Evolutionary conservation across 306 rosid species (phyloP).

Genomic region (Abrus pulchellus): DNA sequence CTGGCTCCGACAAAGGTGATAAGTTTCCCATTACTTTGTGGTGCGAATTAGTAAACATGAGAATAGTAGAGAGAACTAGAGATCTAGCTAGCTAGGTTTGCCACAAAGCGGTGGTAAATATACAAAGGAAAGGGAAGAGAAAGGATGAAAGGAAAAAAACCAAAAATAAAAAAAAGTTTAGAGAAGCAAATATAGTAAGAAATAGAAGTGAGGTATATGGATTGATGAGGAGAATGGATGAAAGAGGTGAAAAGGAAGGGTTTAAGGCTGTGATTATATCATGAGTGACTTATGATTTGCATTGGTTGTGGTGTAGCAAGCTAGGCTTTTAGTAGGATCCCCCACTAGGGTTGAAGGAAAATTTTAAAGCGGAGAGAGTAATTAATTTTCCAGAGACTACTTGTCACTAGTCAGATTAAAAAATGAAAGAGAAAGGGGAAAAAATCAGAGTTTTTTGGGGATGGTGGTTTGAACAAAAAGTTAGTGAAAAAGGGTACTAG

Average conservation of each 20-base stretch:
- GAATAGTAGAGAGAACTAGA: constrained; percentile 29
- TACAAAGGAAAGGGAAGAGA: background rate
- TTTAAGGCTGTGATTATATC: constrained; percentile 60
- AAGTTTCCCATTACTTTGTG: constrained; percentile 49
- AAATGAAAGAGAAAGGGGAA: constrained; percentile 52
- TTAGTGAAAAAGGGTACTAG: constrained; percentile 67
- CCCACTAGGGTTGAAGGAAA: constrained; percentile 60
- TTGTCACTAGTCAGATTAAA: constrained; percentile 48
- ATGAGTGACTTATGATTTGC: constrained; percentile 90
- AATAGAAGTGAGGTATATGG: background rate
- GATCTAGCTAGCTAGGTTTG: constrained; percentile 1
- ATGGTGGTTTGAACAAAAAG: constrained; percentile 66
- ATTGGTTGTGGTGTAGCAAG: constrained; percentile 41
- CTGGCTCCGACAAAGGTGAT: constrained; percentile 71
- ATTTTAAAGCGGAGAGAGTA: constrained; percentile 43
- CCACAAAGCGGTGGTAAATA: background rate
- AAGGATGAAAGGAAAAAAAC: background rate
- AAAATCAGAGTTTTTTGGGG: constrained; percentile 58
- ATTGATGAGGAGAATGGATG: background rate
- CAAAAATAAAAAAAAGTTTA: background rate
- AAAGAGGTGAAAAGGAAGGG: constrained; percentile 39
- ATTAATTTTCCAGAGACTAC: constrained; percentile 44
- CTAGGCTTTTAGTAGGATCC: constrained; percentile 64
- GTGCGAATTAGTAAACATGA: constrained; percentile 54
- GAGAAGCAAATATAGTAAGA: constrained; percentile 33